Evolutionary conservation across 2,329 filamentous ascomycete genomes (phyloP), one percentile per base, ranked within the genome.

Genomic region (Dactylellina sp.): DNA sequence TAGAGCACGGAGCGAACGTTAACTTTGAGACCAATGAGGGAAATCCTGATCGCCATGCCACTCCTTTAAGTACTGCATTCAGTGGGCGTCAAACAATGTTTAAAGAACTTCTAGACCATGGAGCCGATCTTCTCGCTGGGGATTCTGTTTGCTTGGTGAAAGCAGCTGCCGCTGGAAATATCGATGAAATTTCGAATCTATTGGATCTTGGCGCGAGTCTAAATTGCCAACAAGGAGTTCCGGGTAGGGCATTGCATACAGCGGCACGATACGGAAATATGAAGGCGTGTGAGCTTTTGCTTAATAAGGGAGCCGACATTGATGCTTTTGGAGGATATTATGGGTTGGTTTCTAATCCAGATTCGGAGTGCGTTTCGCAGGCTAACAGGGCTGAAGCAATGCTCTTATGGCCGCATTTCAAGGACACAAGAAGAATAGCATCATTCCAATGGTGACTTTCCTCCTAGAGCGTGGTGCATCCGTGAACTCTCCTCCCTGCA

Each of bases 311-410:
- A 6, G 59, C 42, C 12, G 59, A 63, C 22, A 39, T 63, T 6
- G 35, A 63, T 14, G 46, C 57, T 7, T 52, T 63, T 28, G 59
- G 59, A 32, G 59, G 47, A 44, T n/a, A 63, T 32, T 53, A 63
- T 28, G 59, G 59, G 59, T 63, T 42, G 1, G 32, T 12, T 55
- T 55, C 5, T 32, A 22, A 42, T 6, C 37, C 16, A 5, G 5
- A 20, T 37, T 24, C 32, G 7, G 9, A 4, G n/a, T 7, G 28
- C 11, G 39, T 9, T 39, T 22, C 12, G 44, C 16, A 25, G 24
- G 18, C 42, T 61, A 39, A 49, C 25, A 22, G 24, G 18, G 7
- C 44, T 12, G 12, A 16, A 63, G 59, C 12, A 61, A 63, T 32
- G 47, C 59, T 39, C 59, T 63, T 9, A 63, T 63, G 46, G 59